A percentile compares a stretch with the other conserved stretches of the same genome.
These are phyloP conservation scores for Umbelopsis isabellina DNA, from an alignment of 192 early-diverging fungal genomes.

Conservation along the genomic window DNA sequence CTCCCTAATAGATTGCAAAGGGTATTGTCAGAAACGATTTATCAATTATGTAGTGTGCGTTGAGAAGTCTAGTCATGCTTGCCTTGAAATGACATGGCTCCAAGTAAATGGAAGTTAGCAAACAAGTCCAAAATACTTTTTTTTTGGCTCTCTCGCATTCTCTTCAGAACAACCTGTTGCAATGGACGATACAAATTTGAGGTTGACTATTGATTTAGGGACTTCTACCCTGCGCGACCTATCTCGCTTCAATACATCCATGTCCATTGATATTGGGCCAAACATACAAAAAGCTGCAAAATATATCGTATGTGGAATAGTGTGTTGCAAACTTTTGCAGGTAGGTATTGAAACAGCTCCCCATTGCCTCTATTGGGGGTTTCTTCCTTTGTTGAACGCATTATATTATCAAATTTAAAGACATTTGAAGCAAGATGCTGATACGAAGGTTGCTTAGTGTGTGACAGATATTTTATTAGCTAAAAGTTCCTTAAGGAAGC, in stretches of 20 bases:
- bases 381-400: not conserved
- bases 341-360: not conserved
- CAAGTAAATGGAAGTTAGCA: not conserved
- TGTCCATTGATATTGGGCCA: constrained; percentile 10
- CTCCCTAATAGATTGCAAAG: no score
- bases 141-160: not conserved
- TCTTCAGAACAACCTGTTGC: not conserved
- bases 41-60: not conserved
- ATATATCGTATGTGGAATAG: not conserved
- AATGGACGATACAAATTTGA: constrained; percentile 10
- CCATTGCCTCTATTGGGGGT: no score
- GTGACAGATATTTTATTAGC: constrained; percentile 13
- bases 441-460: not conserved
- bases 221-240: not conserved
- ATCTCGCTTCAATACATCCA: not conserved
- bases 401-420: not conserved
- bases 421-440: not conserved
- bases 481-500: not conserved
- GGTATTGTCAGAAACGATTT: no score
- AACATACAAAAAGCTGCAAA: not conserved
- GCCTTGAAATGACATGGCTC: not conserved
- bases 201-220: not conserved
- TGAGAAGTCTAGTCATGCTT: not conserved
- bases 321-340: constrained; percentile 1
- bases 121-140: not conserved